phyloP scores from a whole-genome alignment of 1,284 basidiomycete genomes.

The Boletus semigastroideus region DNA sequence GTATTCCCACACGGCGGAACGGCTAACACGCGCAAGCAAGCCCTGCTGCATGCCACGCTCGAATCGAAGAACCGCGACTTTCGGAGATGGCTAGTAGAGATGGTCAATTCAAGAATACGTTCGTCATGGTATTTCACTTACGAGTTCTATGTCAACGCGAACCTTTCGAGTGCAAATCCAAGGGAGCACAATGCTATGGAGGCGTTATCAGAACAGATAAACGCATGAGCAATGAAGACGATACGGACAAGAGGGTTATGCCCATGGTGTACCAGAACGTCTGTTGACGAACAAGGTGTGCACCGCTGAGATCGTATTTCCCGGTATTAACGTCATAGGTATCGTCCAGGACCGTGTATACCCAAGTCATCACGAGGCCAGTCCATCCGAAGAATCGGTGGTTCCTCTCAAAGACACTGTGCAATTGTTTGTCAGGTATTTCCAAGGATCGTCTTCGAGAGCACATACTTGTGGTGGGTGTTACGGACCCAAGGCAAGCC shows the following conservation, averaged over 20 bases:
- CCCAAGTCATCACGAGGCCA: slow-evolving; percentile 60
- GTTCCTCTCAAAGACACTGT: slow-evolving; percentile 68
- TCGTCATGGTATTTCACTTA: slow-evolving; percentile 34
- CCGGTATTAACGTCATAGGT: slow-evolving; percentile 52
- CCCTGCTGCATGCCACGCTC: slow-evolving; percentile 66
- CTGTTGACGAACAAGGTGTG: slow-evolving; percentile 60
- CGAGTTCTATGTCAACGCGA: slow-evolving; percentile 71
- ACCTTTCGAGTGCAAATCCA: slow-evolving; percentile 77
- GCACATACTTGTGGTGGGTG: slow-evolving; percentile 69
- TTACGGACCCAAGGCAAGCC: slow-evolving; percentile 73
- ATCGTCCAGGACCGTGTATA: slow-evolving; percentile 65
- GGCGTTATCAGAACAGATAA: slow-evolving; percentile 9
- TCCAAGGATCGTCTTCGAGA: background rate
- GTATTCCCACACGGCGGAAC: slow-evolving; percentile 58
- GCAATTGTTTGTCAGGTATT: slow-evolving; percentile 7
- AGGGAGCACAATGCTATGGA: slow-evolving; percentile 59
- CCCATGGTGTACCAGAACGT: slow-evolving; percentile 73
- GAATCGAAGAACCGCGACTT: slow-evolving; percentile 59
- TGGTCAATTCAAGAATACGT: slow-evolving; percentile 4
- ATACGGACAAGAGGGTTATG: slow-evolving; percentile 69
- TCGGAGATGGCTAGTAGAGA: slow-evolving; percentile 51
- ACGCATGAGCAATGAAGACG: background rate
- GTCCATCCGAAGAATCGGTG: slow-evolving; percentile 78
- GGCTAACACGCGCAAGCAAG: slow-evolving; percentile 55
- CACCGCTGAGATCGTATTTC: slow-evolving; percentile 55